Conservation (phyloP, 257 asterid genomes). For the Ehretia macrophylla region DNA sequence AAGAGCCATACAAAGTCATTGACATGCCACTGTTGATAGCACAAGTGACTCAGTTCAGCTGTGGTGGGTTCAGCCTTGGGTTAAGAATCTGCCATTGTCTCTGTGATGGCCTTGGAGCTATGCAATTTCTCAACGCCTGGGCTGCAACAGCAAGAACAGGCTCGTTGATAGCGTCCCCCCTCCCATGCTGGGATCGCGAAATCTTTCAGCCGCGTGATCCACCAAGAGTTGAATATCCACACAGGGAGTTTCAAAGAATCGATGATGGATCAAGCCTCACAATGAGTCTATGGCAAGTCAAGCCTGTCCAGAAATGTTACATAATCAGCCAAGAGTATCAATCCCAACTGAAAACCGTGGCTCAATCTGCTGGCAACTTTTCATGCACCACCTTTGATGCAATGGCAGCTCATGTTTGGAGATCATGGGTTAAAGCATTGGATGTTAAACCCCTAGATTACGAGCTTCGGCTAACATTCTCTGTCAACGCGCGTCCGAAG, state of each 20-base stretch:
- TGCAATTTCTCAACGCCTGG: slow-evolving; percentile 84
- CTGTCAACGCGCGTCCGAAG: slow-evolving; percentile 71
- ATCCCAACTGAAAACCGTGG: slow-evolving; percentile 43
- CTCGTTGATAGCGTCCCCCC: slow-evolving; percentile 35
- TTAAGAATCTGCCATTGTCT: slow-evolving; percentile 80
- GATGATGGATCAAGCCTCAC: slow-evolving; percentile 51
- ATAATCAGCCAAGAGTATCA: slow-evolving; percentile 52
- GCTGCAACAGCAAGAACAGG: slow-evolving; percentile 62
- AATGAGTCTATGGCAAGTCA: slow-evolving; percentile 47
- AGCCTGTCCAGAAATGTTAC: slow-evolving; percentile 70
- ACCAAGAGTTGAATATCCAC: slow-evolving; percentile 47
- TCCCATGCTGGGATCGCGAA: slow-evolving; percentile 79
- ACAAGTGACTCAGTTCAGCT: slow-evolving; percentile 64
- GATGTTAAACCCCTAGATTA: slow-evolving; percentile 49
- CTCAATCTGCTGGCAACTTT: slow-evolving; percentile 29
- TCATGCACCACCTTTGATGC: slow-evolving; percentile 71
- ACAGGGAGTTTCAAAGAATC: slow-evolving; percentile 52
- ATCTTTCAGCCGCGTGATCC: slow-evolving; percentile 59
- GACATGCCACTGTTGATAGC: slow-evolving; percentile 86
- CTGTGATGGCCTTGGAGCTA: slow-evolving; percentile 90
- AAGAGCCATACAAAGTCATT: slow-evolving; percentile 65
- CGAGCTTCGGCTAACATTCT: slow-evolving; percentile 73
- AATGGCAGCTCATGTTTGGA: slow-evolving; percentile 88
- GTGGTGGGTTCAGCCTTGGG: slow-evolving; percentile 87
- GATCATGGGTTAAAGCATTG: slow-evolving; percentile 70